phyloP scores from a whole-genome alignment of 208 protist species.

The Jaenimonas drosophilae region DNA sequence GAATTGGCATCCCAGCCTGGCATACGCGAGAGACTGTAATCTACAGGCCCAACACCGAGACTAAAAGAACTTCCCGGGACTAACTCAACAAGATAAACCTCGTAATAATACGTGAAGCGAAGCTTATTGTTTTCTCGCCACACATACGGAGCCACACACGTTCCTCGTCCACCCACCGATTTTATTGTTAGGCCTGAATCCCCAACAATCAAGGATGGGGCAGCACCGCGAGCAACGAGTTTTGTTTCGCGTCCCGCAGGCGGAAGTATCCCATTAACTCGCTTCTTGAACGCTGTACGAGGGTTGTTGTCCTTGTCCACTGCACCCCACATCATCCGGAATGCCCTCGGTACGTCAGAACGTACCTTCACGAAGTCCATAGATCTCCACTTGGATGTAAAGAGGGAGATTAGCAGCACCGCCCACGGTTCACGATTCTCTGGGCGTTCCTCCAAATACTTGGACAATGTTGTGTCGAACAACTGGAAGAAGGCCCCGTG shows the following conservation, averaged over 20 bases:
- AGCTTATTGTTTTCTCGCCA: conserved; percentile 22
- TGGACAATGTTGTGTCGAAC: conserved; percentile 30
- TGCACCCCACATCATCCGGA: conserved; percentile 17
- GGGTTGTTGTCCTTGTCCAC: not conserved
- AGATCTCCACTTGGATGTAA: conserved; percentile 42
- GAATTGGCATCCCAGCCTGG: conserved; percentile 74
- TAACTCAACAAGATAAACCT: conserved; percentile 75
- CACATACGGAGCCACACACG: conserved; percentile 50
- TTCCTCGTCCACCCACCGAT: conserved; percentile 39
- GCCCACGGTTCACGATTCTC: conserved; percentile 25
- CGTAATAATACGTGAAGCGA: conserved; percentile 61
- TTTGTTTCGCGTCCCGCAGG: conserved; percentile 23
- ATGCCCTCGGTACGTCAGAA: conserved; percentile 9
- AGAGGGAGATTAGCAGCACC: conserved; percentile 38
- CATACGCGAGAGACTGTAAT: conserved; percentile 73
- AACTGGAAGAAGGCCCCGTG: conserved; percentile 76
- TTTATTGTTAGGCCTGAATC: conserved; percentile 38
- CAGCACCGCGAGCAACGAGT: conserved; percentile 21
- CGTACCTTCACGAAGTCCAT: conserved; percentile 55
- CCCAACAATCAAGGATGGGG: conserved; percentile 38
- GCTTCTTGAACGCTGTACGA: conserved; percentile 8
- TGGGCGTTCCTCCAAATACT: conserved; percentile 7
- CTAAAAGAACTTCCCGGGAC: conserved; percentile 35
- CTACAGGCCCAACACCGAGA: conserved; percentile 63
- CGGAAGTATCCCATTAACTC: conserved; percentile 50